Conservation (phyloP, 1,284 basidiomycete genomes). For the Pseudozyma pruni region DNA sequence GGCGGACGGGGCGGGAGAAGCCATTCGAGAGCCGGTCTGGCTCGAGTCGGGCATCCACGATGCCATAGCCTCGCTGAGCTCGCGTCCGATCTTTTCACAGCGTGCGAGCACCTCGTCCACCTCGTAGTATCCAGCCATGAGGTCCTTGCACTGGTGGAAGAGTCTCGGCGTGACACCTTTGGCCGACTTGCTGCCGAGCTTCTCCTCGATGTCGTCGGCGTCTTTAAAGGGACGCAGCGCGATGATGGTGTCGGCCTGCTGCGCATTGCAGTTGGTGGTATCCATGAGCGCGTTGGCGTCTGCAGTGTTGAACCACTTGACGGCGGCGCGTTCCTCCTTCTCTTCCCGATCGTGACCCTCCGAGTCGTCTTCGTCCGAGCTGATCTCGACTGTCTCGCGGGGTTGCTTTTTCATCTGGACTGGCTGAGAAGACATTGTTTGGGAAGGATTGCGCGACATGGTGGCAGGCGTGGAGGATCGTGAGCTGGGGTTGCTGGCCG, state of each 20-base stretch:
- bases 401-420: slow-evolving; percentile 7
- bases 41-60: slow-evolving; percentile 75
- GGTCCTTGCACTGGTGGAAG: slow-evolving; percentile 87
- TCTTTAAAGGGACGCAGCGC: slow-evolving; percentile 82
- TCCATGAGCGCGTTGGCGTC: slow-evolving; percentile 82
- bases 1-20: slow-evolving; percentile 25
- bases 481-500: slow-evolving; percentile 16
- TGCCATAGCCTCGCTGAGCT: slow-evolving; percentile 76
- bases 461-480: slow-evolving; percentile 23
- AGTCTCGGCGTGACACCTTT: slow-evolving; percentile 90
- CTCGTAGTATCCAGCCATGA: slow-evolving; percentile 85
- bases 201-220: slow-evolving; percentile 74
- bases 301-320: slow-evolving; percentile 85
- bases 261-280: slow-evolving; percentile 84
- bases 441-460: slow-evolving; percentile 16
- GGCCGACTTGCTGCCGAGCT: slow-evolving; percentile 81
- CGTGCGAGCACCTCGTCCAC: slow-evolving; percentile 89
- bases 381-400: slow-evolving; percentile 30
- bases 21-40: slow-evolving; percentile 51
- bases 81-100: slow-evolving; percentile 83
- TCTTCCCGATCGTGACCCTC: slow-evolving; percentile 50
- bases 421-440: slow-evolving; percentile 3
- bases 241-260: slow-evolving; percentile 84
- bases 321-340: slow-evolving; percentile 55
- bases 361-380: slow-evolving; percentile 55